These are phyloP conservation scores for Mortierella sp. DNA, from an alignment of 371 early-diverging fungal species.

Conservation along the genomic window DNA sequence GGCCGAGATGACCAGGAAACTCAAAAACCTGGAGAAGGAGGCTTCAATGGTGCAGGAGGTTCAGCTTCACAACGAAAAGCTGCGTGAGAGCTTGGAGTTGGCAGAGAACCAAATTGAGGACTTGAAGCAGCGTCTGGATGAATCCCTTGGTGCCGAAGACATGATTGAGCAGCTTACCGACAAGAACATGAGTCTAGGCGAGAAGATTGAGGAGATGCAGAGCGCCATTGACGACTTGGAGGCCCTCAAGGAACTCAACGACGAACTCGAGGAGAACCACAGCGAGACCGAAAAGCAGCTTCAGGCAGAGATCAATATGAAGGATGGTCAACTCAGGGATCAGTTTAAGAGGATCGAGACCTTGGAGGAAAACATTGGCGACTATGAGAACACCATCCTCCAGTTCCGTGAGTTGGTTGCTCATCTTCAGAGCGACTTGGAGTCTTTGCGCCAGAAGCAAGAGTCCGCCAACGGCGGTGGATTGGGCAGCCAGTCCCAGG, in stretches of 20 bases:
- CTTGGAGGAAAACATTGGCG: conserved; percentile 85
- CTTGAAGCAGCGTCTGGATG: conserved; percentile 87
- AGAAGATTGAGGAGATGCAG: conserved; percentile 84
- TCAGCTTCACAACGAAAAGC: conserved; percentile 69
- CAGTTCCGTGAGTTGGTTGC: conserved; percentile 91
- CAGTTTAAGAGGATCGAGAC: conserved; percentile 70
- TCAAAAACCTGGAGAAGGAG: conserved; percentile 81
- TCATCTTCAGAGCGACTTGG: conserved; percentile 81
- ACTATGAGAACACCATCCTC: conserved; percentile 86
- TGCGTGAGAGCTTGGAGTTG: conserved; percentile 66
- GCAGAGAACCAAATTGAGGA: conserved; percentile 85
- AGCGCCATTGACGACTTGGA: conserved; percentile 89
- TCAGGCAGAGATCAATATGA: conserved; percentile 86
- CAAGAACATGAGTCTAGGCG: conserved; percentile 81
- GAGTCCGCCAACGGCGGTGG: conserved; percentile 61
- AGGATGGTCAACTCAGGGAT: conserved; percentile 78
- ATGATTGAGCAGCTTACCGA: conserved; percentile 84
- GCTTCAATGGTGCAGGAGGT: conserved; percentile 70
- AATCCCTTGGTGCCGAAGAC: conserved; percentile 84
- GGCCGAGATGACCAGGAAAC: conserved; percentile 72
- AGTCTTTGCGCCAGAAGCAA: conserved; percentile 76
- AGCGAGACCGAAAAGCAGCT: conserved; percentile 88
- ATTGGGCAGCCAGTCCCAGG: conserved; percentile 82
- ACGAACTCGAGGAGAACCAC: conserved; percentile 93
- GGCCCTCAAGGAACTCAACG: conserved; percentile 89